Base-by-base conservation (phyloP, 208 protist genomes). In the Trypanosoma mega region DNA sequence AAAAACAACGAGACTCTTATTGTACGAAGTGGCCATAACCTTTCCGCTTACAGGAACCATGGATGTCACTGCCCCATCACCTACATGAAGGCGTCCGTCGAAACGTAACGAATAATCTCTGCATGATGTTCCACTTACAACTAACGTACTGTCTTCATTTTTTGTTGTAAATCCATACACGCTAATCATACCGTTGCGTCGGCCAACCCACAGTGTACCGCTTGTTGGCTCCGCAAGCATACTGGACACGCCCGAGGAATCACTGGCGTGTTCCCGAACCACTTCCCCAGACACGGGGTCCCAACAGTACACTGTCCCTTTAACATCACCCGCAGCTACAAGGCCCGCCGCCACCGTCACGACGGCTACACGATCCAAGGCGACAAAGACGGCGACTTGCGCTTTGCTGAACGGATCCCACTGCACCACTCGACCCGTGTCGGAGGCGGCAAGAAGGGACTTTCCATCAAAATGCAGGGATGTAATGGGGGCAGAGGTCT, bases 161-260 rank as follows among this genome's bases (percentile, higher is more conserved):
- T 54, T 21, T 20, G 54, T 29, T 0, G 23, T 8, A 34, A 90
- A 21, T 14, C 58, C 44, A 59, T 91, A 94, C 14, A 88, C 63
- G 50, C 87, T 81, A 24, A 91, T 39, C 34, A 72, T 76, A 39
- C 82, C 83, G 36, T 90, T 84, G 14, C 55, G 36, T 8, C 84
- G 61, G 0, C 74, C 66, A 2, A 83, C 83, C 87, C 87, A 94
- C 6, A 94, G 29, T 11, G 69, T 89, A 20, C 63, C 60, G 2
- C 72, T 82, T n/a, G 53, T 61, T 16, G 62, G 66, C 50, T 94
- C 87, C 43, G 73, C 67, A 34, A 90, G 55, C 37, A 93, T 26
- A 55, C 54, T 50, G 2, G 68, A 66, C 14, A 89, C 81, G 31
- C 55, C 68, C 33, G 72, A 76, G n/a, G 26, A 69, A 39, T 79